Evolutionary conservation across 2,329 filamentous ascomycete species (phyloP).

Genomic region (Trichoderma endophyticum): DNA sequence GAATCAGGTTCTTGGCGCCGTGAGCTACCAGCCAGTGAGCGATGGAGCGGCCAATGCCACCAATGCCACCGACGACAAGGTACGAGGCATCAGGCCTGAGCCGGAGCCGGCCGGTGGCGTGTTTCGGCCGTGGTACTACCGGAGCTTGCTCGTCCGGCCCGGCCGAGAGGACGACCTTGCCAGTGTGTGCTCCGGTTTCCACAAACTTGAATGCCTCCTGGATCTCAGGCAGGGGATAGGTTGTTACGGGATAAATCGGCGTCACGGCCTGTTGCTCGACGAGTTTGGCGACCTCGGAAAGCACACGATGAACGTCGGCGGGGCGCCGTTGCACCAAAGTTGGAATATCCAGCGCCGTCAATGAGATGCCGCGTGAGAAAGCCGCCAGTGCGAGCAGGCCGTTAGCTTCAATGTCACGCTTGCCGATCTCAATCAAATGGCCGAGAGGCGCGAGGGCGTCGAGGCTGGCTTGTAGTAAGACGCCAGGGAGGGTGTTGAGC

Average conservation of each 20-base stretch:
- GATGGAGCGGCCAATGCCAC: background rate
- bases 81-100: background rate
- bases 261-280: background rate
- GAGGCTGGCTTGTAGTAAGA: background rate
- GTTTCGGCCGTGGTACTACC: background rate
- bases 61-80: background rate
- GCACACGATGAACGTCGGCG: background rate
- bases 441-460: background rate
- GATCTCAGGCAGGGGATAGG: background rate
- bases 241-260: background rate
- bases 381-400: background rate
- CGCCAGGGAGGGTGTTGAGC: background rate
- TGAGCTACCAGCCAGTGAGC: background rate
- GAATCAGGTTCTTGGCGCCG: background rate
- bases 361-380: background rate
- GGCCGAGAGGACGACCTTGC: constrained; percentile 23
- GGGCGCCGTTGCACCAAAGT: background rate
- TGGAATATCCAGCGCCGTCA: background rate
- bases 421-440: background rate
- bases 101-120: background rate
- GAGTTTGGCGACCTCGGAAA: background rate
- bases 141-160: constrained; percentile 11
- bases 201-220: constrained; percentile 23
- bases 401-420: background rate
- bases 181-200: constrained; percentile 23